Conservation (phyloP, 805 yeast species). For the Saturnispora sekii region DNA sequence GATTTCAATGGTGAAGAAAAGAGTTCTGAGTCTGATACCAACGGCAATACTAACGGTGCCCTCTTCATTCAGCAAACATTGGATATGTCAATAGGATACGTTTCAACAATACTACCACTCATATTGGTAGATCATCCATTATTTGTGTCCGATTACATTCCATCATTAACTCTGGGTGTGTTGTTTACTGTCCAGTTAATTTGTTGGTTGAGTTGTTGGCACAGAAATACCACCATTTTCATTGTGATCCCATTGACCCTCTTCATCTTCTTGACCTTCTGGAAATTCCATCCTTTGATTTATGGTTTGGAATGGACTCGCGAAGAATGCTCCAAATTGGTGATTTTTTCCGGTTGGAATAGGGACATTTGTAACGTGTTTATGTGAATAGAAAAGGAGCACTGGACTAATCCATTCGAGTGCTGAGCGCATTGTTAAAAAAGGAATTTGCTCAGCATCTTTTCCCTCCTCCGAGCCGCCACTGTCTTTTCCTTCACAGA, state of each 20-base stretch:
- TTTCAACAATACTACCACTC: slow-evolving; percentile 49
- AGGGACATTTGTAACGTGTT: slow-evolving; percentile 8
- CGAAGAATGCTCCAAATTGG: slow-evolving; percentile 28
- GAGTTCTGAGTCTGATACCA: too few species aligned
- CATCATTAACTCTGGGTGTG: slow-evolving; percentile 41
- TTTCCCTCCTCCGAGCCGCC: too few species aligned
- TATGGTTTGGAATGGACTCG: slow-evolving; percentile 39
- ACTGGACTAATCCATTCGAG: too few species aligned
- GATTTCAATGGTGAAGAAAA: too few species aligned
- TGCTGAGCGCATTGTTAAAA: too few species aligned
- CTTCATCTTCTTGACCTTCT: slow-evolving; percentile 23
- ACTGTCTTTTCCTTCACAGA: too few species aligned
- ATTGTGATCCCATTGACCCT: slow-evolving; percentile 18
- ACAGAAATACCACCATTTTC: slow-evolving; percentile 21
- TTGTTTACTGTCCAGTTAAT: slow-evolving; percentile 34
- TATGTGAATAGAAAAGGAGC: neutral
- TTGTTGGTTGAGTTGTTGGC: slow-evolving; percentile 31
- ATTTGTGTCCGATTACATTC: slow-evolving; percentile 39
- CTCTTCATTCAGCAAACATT: slow-evolving; percentile 19
- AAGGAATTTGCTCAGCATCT: too few species aligned
- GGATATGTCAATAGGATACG: slow-evolving; percentile 46
- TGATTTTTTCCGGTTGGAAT: slow-evolving; percentile 14
- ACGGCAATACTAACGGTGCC: too few species aligned
- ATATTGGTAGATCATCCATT: slow-evolving; percentile 31
- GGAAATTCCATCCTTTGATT: slow-evolving; percentile 31